phyloP scores from a whole-genome alignment of 1,284 basidiomycete species.

The Pseudozyma hubeiensis region DNA sequence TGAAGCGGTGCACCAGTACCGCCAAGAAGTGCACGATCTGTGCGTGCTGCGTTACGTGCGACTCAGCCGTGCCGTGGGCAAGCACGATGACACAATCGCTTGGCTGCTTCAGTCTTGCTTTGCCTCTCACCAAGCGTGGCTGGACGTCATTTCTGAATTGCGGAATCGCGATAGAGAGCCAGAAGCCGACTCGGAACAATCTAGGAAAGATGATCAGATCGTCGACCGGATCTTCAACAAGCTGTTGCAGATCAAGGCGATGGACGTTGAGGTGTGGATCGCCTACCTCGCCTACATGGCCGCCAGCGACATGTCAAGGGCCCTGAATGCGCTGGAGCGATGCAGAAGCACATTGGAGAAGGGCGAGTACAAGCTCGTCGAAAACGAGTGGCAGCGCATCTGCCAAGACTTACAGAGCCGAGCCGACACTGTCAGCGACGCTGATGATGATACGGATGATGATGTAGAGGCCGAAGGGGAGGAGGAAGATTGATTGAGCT shows the following conservation, averaged over 20 bases:
- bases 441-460: background rate
- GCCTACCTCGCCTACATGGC: constrained; percentile 26
- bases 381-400: constrained; percentile 37
- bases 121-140: constrained; percentile 29
- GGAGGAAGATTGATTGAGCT: no score
- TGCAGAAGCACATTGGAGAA: constrained; percentile 16
- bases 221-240: constrained; percentile 27
- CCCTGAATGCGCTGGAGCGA: constrained; percentile 24
- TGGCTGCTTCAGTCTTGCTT: constrained; percentile 37
- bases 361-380: constrained; percentile 32
- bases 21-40: constrained; percentile 40
- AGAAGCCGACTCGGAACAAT: background rate
- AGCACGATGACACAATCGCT: constrained; percentile 15
- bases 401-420: constrained; percentile 22
- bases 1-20: constrained; percentile 29
- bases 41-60: constrained; percentile 36
- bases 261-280: constrained; percentile 31
- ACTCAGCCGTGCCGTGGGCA: constrained; percentile 23
- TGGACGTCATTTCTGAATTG: constrained; percentile 18
- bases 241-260: constrained; percentile 28
- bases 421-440: background rate
- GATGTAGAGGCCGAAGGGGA: background rate
- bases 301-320: constrained; percentile 14
- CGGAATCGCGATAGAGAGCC: background rate
- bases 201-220: constrained; percentile 10